Evolutionary conservation across 2,329 filamentous ascomycete species (phyloP), one percentile per base, ranked within the genome.

Genomic region (Arthrinium puccinioides): DNA sequence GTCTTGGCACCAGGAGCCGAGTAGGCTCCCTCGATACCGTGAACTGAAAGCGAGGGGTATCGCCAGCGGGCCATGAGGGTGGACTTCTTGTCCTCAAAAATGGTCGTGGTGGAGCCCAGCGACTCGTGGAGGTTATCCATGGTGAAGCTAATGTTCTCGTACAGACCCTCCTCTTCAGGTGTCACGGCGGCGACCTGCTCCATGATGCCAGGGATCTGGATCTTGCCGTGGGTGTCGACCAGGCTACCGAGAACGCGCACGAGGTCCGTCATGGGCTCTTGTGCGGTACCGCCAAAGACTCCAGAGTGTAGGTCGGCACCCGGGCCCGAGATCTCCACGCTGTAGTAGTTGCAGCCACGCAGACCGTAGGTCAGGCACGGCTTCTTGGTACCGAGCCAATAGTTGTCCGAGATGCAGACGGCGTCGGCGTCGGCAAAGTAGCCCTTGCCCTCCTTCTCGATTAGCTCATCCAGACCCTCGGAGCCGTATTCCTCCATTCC

Each of bases 401-500:
- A 98, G 76, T 98, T 98, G 66, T 98, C 92, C 32, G 87, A 95
- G 59, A 98, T 98, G 69, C 92, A 98, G 43, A 97, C 87, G 6
- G 89, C 92, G 50, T 98, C 92, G 24, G 88, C 81, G 53, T 96
- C 90, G 55, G 87, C 87, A 70, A 98, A 98, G 72, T 82, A 97
- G 53, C 86, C 84, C 68, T 94, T 87, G 48, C 84, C 88, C 67
- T 98, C 92, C 32, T 77, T 82, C 49, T 84, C 74, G 64, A 98
- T 96, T 49, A 97, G 84, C 51, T 95, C 90, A 56, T 98, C 92
- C 38, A 98, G 74, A 25, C 92, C 92, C 60, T 97, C 90, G 1
- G 89, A 96, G 35, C 92, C 92, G 60, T 94, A 95, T 69, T 98
- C 92, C 68, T 98, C 92, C 92, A 98, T 98, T 33, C 92, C 92